Base-by-base conservation (phyloP, 1,284 basidiomycete species). In the Cryptococcus sp. region DNA sequence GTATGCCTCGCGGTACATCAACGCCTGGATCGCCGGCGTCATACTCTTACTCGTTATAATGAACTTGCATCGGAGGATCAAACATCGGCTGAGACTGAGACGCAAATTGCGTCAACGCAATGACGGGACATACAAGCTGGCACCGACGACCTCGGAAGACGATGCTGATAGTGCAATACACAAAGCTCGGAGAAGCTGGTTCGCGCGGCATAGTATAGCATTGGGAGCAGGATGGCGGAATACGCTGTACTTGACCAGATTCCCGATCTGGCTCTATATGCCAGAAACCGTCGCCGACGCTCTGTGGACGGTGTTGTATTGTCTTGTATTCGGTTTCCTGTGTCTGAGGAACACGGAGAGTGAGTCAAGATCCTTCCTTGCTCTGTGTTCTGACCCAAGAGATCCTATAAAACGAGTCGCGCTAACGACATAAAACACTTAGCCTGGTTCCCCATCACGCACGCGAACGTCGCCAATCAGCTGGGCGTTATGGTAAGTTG, bases 181-280 rank as follows among this genome's bases (percentile, higher is more conserved):
- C 5, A 19, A 29, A 48, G 4, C 40, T 22, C 11, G 20, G 29
- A 11, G 54, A 45, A 26, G 46, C 34, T 46, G 46, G 45, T 52
- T 23, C 38, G 47, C 10, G n/a, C 40, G n/a, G 44, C 17, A 15
- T 13, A 47, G 49, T 15, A 38, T 45, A 29, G 45, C 46, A 20
- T 29, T 26, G 20, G 48, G 29, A 20, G 47, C 62, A 11, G 54
- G 50, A 15, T 56, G 50, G 54, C 50, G 61, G 26, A 66, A 66
- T 46, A 56, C 44, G 43, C 51, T 69, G 52, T 67, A 68, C 51
- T 54, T 70, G 19, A 50, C 54, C 23, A 64, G 55, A 10, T 55
- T 72, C 20, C 70, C 72, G 5, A 34, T 45, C 15, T 74, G 69
- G 69, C 51, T 70, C 3, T 71, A 70, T 51, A 63, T 59, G 5